phyloP scores from a whole-genome alignment of 2,329 filamentous ascomycete genomes.

The Didymella pomorum region DNA sequence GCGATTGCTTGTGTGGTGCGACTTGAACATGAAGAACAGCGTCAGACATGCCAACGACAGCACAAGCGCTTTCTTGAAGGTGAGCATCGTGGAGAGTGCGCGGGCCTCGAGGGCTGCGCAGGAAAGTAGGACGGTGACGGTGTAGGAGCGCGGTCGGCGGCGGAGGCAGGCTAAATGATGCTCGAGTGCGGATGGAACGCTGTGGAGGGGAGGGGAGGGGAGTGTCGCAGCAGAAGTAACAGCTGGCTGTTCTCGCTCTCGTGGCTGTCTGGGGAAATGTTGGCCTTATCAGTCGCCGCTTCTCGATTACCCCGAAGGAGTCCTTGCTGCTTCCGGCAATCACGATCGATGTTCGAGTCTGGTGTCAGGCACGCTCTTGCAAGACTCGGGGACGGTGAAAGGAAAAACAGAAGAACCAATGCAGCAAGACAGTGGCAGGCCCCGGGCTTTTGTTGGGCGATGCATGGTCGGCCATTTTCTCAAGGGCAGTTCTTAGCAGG shows the following conservation, averaged over 20 bases:
- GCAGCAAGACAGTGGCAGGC: constrained; percentile 14
- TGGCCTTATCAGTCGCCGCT: constrained; percentile 15
- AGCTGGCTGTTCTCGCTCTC: neutral
- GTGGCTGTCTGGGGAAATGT: constrained; percentile 9
- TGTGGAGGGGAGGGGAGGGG: neutral
- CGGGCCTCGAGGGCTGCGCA: neutral
- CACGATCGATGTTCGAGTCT: neutral
- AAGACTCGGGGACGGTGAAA: neutral
- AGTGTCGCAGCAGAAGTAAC: neutral
- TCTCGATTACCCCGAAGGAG: neutral
- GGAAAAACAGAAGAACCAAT: constrained; percentile 1
- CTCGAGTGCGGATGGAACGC: neutral
- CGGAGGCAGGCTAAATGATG: neutral
- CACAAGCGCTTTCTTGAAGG: constrained; percentile 77
- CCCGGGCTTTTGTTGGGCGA: constrained; percentile 19
- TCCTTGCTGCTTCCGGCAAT: constrained; percentile 17
- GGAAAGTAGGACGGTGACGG: neutral
- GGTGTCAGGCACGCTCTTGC: neutral
- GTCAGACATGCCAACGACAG: constrained; percentile 74
- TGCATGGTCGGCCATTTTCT: constrained; percentile 10
- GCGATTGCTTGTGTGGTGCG: constrained; percentile 58
- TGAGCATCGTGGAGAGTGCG: constrained; percentile 68
- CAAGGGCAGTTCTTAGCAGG: constrained; percentile 20
- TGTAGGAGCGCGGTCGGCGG: neutral
- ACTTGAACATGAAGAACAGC: constrained; percentile 73